Conservation (phyloP, 2,329 filamentous ascomycete genomes). For the Cucurbitaria berberidis region DNA sequence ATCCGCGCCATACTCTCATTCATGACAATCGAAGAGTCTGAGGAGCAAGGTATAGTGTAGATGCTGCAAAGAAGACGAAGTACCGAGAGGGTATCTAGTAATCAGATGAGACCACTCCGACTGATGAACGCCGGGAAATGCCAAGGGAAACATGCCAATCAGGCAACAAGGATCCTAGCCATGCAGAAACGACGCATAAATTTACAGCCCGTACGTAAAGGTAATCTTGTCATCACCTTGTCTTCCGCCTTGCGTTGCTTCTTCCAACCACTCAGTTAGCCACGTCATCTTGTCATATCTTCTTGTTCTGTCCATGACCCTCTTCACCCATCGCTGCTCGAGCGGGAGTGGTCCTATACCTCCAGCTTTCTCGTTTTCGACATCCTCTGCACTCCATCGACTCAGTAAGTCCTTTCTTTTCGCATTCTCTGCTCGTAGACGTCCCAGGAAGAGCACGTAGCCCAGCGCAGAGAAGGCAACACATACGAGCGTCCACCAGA, state of each 20-base stretch:
- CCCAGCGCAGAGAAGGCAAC: conserved; percentile 50
- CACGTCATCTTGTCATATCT: conserved; percentile 16
- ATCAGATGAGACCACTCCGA: no score
- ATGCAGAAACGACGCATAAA: neutral
- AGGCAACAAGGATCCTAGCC: neutral
- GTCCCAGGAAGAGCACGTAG: conserved; percentile 48
- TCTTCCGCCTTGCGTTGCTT: conserved; percentile 43
- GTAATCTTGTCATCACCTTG: conserved; percentile 56
- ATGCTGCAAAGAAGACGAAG: no score
- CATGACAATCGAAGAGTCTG: no score
- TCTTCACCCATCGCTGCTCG: conserved; percentile 28
- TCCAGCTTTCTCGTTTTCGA: conserved; percentile 42
- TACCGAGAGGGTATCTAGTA: no score
- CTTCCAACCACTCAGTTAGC: conserved; percentile 39
- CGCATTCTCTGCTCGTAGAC: conserved; percentile 50
- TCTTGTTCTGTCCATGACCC: conserved; percentile 8
- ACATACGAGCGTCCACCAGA: conserved; percentile 51
- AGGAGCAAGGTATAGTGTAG: no score
- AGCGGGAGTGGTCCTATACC: conserved; percentile 42
- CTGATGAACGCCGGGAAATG: no score
- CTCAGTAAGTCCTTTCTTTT: conserved; percentile 38
- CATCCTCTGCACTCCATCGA: conserved; percentile 48
- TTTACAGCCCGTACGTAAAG: conserved; percentile 51
- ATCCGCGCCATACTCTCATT: no score
- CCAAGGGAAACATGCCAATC: neutral